These are phyloP conservation scores for Tulasnella sp. DNA, from an alignment of 768 basidiomycete species.

Conservation along the genomic window DNA sequence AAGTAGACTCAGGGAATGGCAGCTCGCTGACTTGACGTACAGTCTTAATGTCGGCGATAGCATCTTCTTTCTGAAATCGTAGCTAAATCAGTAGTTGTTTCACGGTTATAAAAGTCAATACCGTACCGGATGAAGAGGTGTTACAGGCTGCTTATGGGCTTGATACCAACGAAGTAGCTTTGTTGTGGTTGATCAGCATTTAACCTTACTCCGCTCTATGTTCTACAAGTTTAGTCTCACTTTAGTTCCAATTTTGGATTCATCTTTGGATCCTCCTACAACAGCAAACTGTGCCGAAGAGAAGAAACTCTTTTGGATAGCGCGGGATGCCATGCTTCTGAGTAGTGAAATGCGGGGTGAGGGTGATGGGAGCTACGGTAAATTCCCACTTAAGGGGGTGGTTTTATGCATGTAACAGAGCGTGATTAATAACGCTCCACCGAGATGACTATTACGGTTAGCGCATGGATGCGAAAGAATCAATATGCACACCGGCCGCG, in stretches of 20 bases:
- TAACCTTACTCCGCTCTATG: neutral
- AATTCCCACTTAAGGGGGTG: no score
- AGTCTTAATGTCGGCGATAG: constrained; percentile 53
- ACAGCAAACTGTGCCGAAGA: constrained; percentile 42
- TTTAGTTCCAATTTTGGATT: constrained; percentile 66
- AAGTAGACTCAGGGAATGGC: constrained; percentile 47
- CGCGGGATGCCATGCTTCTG: neutral
- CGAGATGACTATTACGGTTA: no score
- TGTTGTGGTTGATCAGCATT: constrained; percentile 4
- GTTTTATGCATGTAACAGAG: no score
- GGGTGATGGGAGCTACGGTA: neutral
- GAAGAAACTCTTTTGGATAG: constrained; percentile 8
- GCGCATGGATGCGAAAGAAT: no score
- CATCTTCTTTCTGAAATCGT: constrained; percentile 44
- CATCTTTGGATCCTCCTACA: constrained; percentile 70
- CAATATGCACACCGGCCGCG: no score
- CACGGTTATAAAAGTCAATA: neutral
- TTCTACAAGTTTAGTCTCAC: constrained; percentile 24
- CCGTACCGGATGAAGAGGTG: constrained; percentile 64
- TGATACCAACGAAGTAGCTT: constrained; percentile 77
- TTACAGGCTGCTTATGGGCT: constrained; percentile 42
- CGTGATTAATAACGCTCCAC: no score
- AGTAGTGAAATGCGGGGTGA: neutral
- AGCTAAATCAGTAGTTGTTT: neutral
- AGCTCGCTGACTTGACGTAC: constrained; percentile 45